Evolutionary conservation across 2,329 filamentous ascomycete species (phyloP).

Genomic region (Hypoxylon rubiginosum): DNA sequence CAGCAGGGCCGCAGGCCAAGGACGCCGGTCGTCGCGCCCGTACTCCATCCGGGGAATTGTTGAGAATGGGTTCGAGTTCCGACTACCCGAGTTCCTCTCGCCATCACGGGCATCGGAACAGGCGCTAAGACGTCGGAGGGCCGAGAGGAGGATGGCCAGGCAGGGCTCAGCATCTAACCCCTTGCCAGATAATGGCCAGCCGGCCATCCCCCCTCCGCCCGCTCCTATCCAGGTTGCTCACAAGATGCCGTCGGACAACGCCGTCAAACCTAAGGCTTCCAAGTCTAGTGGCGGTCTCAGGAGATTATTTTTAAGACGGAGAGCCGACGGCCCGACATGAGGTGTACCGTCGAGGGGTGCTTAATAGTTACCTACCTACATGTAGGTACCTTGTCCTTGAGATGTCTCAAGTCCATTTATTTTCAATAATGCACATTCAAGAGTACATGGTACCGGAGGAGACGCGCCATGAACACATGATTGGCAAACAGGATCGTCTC

Average conservation of each 20-base stretch:
- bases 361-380: not conserved
- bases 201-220: conserved; percentile 34
- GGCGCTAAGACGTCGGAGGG: conserved; percentile 41
- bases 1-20: conserved; percentile 34
- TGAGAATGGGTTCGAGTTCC: conserved; percentile 51
- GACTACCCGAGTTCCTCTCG: conserved; percentile 49
- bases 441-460: not conserved
- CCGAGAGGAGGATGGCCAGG: conserved; percentile 26
- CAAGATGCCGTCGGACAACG: conserved; percentile 31
- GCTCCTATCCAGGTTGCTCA: conserved; percentile 30
- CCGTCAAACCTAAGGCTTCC: conserved; percentile 33
- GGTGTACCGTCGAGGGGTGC: not conserved
- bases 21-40: conserved; percentile 29
- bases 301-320: conserved; percentile 45
- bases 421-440: not conserved
- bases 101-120: conserved; percentile 36
- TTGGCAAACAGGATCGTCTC: not conserved
- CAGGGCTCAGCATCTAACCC: conserved; percentile 15
- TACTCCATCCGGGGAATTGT: conserved; percentile 31
- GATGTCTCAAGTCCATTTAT: not conserved
- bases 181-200: conserved; percentile 30
- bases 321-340: conserved; percentile 35
- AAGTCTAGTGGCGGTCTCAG: conserved; percentile 43
- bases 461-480: not conserved
- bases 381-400: not conserved